phyloP scores from a whole-genome alignment of 2,329 filamentous ascomycete species.

The Cercospora brassicicola region DNA sequence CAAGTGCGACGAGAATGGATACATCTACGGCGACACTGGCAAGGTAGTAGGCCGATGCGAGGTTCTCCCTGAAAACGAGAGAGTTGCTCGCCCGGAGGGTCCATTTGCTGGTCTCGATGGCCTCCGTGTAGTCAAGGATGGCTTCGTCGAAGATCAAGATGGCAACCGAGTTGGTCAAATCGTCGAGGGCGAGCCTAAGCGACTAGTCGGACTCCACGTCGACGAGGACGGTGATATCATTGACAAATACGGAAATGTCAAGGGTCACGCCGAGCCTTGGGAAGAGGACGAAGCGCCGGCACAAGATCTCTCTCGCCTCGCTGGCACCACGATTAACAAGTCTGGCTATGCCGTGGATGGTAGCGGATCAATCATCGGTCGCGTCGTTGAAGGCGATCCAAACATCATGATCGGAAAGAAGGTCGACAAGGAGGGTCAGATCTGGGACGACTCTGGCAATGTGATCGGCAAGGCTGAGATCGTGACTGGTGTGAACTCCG shows the following conservation, averaged over 20 bases:
- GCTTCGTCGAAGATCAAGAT: slow-evolving; percentile 74
- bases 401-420: slow-evolving; percentile 60
- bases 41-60: slow-evolving; percentile 60
- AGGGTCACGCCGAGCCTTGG: slow-evolving; percentile 62
- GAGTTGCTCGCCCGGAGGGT: slow-evolving; percentile 60
- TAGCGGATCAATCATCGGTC: slow-evolving; percentile 59
- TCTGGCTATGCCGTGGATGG: slow-evolving; percentile 62
- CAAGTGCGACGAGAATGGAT: slow-evolving; percentile 57
- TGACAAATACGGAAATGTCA: slow-evolving; percentile 68
- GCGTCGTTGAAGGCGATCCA: slow-evolving; percentile 58
- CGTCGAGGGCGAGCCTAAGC: slow-evolving; percentile 68
- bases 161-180: slow-evolving; percentile 74
- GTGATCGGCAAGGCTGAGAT: slow-evolving; percentile 61
- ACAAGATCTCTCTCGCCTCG: slow-evolving; percentile 60
- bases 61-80: slow-evolving; percentile 59
- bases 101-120: slow-evolving; percentile 69
- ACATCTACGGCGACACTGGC: slow-evolving; percentile 58
- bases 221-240: slow-evolving; percentile 82
- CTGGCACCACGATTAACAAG: slow-evolving; percentile 64
- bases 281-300: slow-evolving; percentile 50
- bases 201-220: slow-evolving; percentile 69
- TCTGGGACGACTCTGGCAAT: slow-evolving; percentile 64
- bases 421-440: slow-evolving; percentile 62
- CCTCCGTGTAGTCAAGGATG: slow-evolving; percentile 67
- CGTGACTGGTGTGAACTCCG: slow-evolving; percentile 49